Evolutionary conservation across 73 alveolate species (phyloP).

Genomic region (Paramecium pentaurelia): DNA sequence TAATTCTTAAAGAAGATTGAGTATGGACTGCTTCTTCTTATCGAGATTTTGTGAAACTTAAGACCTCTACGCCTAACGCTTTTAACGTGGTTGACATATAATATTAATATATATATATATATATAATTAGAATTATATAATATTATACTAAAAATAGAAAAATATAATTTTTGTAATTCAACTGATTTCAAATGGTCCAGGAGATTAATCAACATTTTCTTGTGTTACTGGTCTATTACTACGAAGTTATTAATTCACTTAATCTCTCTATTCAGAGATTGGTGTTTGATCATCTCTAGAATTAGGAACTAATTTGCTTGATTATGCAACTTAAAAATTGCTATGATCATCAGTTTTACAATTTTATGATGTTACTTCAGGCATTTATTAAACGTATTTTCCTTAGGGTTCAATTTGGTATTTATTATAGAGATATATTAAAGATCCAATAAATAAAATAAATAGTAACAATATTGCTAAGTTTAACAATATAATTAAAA

Average conservation of each 20-base stretch:
- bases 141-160: neutral
- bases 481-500: neutral
- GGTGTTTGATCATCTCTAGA: neutral
- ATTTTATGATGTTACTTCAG: neutral
- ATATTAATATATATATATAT: neutral
- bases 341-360: neutral
- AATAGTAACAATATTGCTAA: neutral
- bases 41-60: neutral
- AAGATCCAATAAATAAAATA: neutral
- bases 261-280: neutral
- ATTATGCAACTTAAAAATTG: neutral
- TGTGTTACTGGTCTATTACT: neutral
- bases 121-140: neutral
- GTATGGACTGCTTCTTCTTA: neutral
- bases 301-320: neutral
- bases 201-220: neutral
- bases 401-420: neutral
- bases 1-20: neutral
- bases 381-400: neutral
- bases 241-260: neutral
- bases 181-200: neutral
- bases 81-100: slow-evolving; percentile 11
- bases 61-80: slow-evolving; percentile 23
- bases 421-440: neutral
- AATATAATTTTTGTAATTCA: neutral